phyloP scores from a whole-genome alignment of 768 basidiomycete species.

The Cystoderma amianthinum region DNA sequence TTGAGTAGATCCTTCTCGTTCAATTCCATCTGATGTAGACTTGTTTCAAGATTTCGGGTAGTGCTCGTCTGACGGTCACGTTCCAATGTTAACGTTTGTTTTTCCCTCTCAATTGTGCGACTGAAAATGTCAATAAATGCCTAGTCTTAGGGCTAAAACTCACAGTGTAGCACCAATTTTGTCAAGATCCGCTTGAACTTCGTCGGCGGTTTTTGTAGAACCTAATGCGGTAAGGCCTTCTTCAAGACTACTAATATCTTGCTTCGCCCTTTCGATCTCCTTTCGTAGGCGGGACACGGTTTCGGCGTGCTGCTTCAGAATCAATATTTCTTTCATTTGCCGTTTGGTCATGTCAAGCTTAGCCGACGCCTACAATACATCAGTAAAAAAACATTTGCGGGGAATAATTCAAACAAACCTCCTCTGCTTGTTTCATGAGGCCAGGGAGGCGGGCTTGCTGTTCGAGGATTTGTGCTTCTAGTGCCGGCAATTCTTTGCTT shows the following conservation, averaged over 20 bases:
- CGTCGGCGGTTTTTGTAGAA: constrained; percentile 75
- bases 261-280: constrained; percentile 51
- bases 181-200: constrained; percentile 77
- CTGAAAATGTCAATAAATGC: constrained; percentile 23
- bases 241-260: constrained; percentile 62
- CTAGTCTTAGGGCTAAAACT: constrained; percentile 13
- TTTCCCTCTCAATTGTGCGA: constrained; percentile 60
- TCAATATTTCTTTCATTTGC: constrained; percentile 53
- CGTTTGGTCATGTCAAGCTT: constrained; percentile 45
- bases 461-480: constrained; percentile 55
- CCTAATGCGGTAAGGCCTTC: constrained; percentile 64
- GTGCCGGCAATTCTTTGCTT: constrained; percentile 53
- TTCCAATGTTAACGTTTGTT: constrained; percentile 46
- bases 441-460: constrained; percentile 50
- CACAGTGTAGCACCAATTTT: constrained; percentile 60
- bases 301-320: constrained; percentile 54
- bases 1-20: constrained; percentile 49
- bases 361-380: constrained; percentile 36
- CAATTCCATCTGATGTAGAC: constrained; percentile 57
- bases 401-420: constrained; percentile 52
- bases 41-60: constrained; percentile 50
- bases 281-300: constrained; percentile 52
- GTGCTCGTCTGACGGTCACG: constrained; percentile 52
- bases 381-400: constrained; percentile 2
- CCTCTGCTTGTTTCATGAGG: constrained; percentile 48